Base-by-base conservation (phyloP, 1,284 basidiomycete genomes). In the Trichosporon inkin region DNA sequence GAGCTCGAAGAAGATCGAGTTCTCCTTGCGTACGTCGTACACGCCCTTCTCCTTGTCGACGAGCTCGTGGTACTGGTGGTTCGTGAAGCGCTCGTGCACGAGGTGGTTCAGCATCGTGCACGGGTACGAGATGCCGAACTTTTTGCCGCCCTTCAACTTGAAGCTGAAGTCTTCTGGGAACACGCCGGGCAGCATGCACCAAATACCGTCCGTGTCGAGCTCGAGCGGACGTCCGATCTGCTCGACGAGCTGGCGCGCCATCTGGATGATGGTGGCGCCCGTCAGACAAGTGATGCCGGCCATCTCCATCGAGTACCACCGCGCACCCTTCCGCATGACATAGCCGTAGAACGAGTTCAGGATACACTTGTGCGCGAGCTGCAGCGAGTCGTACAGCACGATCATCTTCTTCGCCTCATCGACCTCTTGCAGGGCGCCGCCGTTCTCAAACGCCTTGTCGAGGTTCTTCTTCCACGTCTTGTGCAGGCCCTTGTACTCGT, bases 251-350 rank as follows among this genome's bases (percentile, higher is more conserved):
- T 95, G 90, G 38, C 96, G 86, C n/a, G 96, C 96, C 92, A 99
- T 95, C 77, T 99, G 96, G 69, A 99, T 99, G 80, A 99, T 99
- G 4, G 86, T 92, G 6, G 96, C 94, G n/a, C 96, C 96, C 0
- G 96, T 99, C 53, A 99, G 81, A 80, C 96, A 99, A 10, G 96
- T 99, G 70, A 99, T 98, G 19, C 96, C 96, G 0, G 96, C 96
- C 96, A 99, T 99, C 81, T 99, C 96, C 96, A 99, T 99, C 38
- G 94, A 98, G 79, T 99, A 95, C 96, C 96, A 99, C 20, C 96
- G 84, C 16, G 96, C 96, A 60, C 96, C 96, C 76, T 99, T 99
- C 38, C 95, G 88, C 96, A 99, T 99, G 77, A 99, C 96, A 72
- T 99, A 99, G 53, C 96, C 96, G 77, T 99, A 99, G 83, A 99